These are phyloP conservation scores for Cyberlindnera galapagoensis DNA, from an alignment of 805 yeast genomes.

Conservation along the genomic window DNA sequence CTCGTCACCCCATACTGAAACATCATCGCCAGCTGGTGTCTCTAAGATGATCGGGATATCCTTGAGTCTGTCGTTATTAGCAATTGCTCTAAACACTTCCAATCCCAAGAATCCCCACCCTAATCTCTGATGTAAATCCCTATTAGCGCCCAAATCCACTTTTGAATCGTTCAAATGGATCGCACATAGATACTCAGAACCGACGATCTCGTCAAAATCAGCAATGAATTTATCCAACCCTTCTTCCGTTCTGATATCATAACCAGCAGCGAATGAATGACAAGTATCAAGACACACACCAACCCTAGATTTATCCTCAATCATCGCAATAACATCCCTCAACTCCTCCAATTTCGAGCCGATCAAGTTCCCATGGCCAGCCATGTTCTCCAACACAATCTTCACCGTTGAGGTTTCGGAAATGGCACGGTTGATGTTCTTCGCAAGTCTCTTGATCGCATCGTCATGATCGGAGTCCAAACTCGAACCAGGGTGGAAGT, in stretches of 20 bases:
- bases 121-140: conserved; percentile 85
- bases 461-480: conserved; percentile 60
- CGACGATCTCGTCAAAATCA: conserved; percentile 67
- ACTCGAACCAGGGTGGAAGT: conserved; percentile 91
- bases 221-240: conserved; percentile 64
- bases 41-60: conserved; percentile 79
- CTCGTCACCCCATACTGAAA: conserved; percentile 68
- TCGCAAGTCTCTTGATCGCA: conserved; percentile 67
- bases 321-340: conserved; percentile 61
- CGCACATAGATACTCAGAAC: conserved; percentile 67
- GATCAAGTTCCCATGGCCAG: conserved; percentile 89
- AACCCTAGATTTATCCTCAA: conserved; percentile 78
- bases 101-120: conserved; percentile 89
- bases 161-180: conserved; percentile 93
- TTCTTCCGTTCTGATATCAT: conserved; percentile 63
- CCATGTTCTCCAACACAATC: conserved; percentile 94
- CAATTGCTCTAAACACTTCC: conserved; percentile 72
- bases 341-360: conserved; percentile 80
- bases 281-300: conserved; percentile 97
- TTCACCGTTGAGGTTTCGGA: conserved; percentile 70
- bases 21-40: conserved; percentile 72
- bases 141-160: conserved; percentile 83
- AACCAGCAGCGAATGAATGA: conserved; percentile 95
- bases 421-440: conserved; percentile 73
- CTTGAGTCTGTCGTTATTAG: conserved; percentile 57